These are phyloP conservation scores for Trichothecium roseum DNA, from an alignment of 2,329 filamentous ascomycete species.

Conservation along the genomic window DNA sequence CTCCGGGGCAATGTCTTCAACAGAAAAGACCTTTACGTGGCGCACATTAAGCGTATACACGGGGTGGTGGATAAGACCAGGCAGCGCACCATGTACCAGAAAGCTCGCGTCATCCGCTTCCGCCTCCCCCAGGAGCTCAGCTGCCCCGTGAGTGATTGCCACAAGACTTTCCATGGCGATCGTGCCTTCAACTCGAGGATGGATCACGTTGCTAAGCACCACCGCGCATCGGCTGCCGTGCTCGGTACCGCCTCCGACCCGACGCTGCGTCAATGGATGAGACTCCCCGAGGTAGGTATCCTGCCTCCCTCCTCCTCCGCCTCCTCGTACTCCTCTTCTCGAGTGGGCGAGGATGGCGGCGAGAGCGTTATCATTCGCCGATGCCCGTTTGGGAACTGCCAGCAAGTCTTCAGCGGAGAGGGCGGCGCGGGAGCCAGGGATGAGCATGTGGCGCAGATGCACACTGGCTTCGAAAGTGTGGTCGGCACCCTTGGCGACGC, in stretches of 20 bases:
- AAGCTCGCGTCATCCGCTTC: slow-evolving; percentile 52
- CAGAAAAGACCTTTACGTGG: slow-evolving; percentile 83
- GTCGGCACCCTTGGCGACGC: too few relatives aligned
- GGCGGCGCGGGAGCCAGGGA: too few relatives aligned
- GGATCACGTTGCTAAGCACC: slow-evolving; percentile 78
- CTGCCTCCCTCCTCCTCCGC: too few relatives aligned
- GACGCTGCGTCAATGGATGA: slow-evolving; percentile 30
- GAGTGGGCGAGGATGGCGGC: too few relatives aligned
- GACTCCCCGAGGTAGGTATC: slow-evolving; percentile 23
- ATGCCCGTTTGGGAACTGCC: too few relatives aligned
- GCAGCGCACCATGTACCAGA: slow-evolving; percentile 34
- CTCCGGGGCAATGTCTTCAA: slow-evolving; percentile 62
- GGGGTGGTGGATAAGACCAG: slow-evolving; percentile 30
- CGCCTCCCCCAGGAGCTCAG: slow-evolving; percentile 46
- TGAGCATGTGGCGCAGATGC: too few relatives aligned
- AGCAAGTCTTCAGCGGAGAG: too few relatives aligned
- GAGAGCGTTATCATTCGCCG: too few relatives aligned
- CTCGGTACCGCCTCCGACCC: slow-evolving; percentile 29
- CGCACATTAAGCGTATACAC: slow-evolving; percentile 84
- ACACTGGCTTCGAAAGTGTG: too few relatives aligned
- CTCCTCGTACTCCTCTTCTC: too few relatives aligned
- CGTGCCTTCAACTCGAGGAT: slow-evolving; percentile 71
- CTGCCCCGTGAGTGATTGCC: slow-evolving; percentile 56
- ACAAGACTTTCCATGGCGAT: slow-evolving; percentile 44
- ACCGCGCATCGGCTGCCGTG: slow-evolving; percentile 39